Base-by-base conservation (phyloP, 495 filamentous ascomycete genomes). In the Thermochaetoides thermophila region DNA sequence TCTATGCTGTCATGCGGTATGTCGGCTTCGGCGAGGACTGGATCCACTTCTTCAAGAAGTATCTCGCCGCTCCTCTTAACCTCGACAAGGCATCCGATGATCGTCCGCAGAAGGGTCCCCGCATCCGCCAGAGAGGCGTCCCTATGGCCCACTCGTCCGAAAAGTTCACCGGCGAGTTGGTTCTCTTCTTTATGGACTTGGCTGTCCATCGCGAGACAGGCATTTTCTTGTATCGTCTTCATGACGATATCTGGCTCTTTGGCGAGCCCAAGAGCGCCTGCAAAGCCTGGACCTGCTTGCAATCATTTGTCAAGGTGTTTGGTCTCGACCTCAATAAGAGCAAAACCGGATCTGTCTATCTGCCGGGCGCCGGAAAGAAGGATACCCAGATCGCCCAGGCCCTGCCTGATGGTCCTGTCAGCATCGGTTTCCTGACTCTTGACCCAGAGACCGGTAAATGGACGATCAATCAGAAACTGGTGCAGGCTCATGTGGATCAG, bases 201-300 rank as follows among this genome's bases (percentile, higher is more conserved):
- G 62, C 69, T 3, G 64, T 82, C 27, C 80, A 81, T 30, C 66
- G 74, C 33, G 45, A 53, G 27, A 67, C 75, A 0, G 53, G 69
- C 3, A 56, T 63, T 15, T 59, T 70, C 19, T 55, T 81, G 3
- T 78, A 79, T 37, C 71, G 76, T 0, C 50, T 79, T 13, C 71
- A 78, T 38, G 76, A 80, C 43, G 77, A 82, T 44, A 64, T 82
- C 33, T 81, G 75, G 74, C 65, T 81, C 35, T 74, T 73, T 57
- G 66, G 71, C n/a, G 51, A 70, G 14, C 64, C 69, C 15, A 38
- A 56, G 6, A 58, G 51, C n/a, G 71, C 69, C 32, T 61, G 56
- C 17, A 55, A 58, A 29, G 76, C 73, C 4, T 82, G 77, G 76
- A 35, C 45, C 6, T 55, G 59, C 11, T 73, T 79, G 64, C 56